Conservation (phyloP, 176 grass and related monocot species). For the Triticum timopheevii region DNA sequence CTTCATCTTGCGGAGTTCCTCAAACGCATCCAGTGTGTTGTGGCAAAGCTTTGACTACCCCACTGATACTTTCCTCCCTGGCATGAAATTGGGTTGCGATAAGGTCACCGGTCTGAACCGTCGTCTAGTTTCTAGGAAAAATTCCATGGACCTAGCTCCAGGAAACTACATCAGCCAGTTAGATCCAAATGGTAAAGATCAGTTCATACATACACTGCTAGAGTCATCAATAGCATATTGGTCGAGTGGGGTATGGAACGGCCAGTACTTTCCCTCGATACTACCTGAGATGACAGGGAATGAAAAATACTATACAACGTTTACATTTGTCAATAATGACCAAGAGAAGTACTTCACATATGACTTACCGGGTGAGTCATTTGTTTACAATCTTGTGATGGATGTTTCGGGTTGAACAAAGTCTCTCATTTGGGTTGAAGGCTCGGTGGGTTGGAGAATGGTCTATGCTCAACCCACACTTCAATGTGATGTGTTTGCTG, state of each 20-base stretch:
- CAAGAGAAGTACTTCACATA: conserved; percentile 13
- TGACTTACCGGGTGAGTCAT: background rate
- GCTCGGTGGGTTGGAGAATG: background rate
- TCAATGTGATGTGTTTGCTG: conserved; percentile 37
- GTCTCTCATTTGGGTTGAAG: background rate
- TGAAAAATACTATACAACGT: background rate
- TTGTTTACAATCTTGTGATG: background rate
- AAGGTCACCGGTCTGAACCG: background rate
- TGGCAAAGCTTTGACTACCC: too few relatives aligned
- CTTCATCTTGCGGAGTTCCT: conserved; percentile 24
- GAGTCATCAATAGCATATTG: background rate
- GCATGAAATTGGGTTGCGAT: too few relatives aligned
- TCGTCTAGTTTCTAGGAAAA: conserved; percentile 31
- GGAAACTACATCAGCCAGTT: conserved; percentile 23
- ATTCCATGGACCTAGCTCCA: conserved; percentile 9
- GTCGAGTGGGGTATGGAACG: conserved; percentile 44
- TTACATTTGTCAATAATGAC: conserved; percentile 10
- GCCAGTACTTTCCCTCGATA: conserved; percentile 8
- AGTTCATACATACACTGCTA: background rate
- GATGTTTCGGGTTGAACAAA: conserved; percentile 33
- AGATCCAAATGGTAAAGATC: background rate
- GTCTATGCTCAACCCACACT: background rate
- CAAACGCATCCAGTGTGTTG: background rate
- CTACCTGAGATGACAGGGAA: too few relatives aligned
- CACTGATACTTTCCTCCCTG: too few relatives aligned